These are phyloP conservation scores for Trifolium dubium DNA, from an alignment of 306 rosid genomes.

Conservation along the genomic window DNA sequence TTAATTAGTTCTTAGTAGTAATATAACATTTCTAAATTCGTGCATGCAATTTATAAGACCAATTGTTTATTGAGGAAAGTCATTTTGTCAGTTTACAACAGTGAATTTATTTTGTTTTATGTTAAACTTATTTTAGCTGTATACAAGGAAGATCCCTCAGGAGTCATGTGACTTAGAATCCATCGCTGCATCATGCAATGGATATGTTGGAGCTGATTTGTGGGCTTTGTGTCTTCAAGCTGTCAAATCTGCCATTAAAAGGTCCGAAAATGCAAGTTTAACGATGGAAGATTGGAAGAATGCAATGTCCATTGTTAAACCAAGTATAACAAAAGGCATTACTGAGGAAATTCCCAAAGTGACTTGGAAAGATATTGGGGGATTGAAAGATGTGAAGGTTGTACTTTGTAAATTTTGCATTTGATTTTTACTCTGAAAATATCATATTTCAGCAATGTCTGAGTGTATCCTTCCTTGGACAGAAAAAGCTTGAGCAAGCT, in stretches of 20 bases:
- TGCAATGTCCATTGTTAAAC: conserved; percentile 71
- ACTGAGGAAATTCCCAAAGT: conserved; percentile 87
- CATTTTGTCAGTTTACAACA: conserved; percentile 6
- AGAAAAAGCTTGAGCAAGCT: conserved; percentile 89
- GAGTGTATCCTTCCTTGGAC: conserved; percentile 42
- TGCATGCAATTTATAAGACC: neutral
- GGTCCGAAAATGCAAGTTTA: conserved; percentile 57
- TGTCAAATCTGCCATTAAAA: conserved; percentile 56
- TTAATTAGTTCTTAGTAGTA: neutral
- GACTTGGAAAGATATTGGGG: conserved; percentile 94
- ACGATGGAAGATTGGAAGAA: conserved; percentile 77
- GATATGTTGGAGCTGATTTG: conserved; percentile 94
- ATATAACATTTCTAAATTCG: conserved; percentile 21
- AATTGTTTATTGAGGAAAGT: conserved; percentile 28
- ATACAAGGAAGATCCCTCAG: conserved; percentile 72
- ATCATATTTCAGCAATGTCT: conserved; percentile 26
- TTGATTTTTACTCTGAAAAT: conserved; percentile 35
- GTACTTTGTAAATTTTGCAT: conserved; percentile 37
- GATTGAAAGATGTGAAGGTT: conserved; percentile 85
- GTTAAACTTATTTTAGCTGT: conserved; percentile 61
- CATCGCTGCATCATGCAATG: conserved; percentile 88
- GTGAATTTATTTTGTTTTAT: conserved; percentile 24
- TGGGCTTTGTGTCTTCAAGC: conserved; percentile 87
- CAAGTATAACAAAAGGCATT: conserved; percentile 93
- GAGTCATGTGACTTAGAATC: conserved; percentile 60